Evolutionary conservation across 1,284 basidiomycete genomes (phyloP), one percentile per base, ranked within the genome.

Genomic region (Ustilago trichophora): DNA sequence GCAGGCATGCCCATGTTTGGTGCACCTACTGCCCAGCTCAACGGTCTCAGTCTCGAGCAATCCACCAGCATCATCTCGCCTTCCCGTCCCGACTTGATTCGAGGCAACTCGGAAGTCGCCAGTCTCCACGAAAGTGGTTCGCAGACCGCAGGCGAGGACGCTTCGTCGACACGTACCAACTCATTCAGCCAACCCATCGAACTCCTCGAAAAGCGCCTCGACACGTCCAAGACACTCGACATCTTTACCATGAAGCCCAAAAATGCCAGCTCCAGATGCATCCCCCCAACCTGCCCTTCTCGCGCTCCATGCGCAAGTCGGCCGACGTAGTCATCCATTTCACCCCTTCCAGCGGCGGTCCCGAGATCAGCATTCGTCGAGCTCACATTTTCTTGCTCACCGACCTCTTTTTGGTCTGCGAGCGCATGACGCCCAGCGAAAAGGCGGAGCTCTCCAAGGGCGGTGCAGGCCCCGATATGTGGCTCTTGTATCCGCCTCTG

Each of bases 211-310:
- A 84, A 86, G 27, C 86, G 91, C 25, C 85, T 98, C 36, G 87
- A 89, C 48, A 89, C 92, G 0, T 87, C 90, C 38, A 85, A 87
- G 25, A 92, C 91, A 5, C 83, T 97, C 27, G 95, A 99, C 82
- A 89, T 99, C 40, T 99, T 99, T 81, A 91, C 92, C 1, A 95
- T 99, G 93, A 87, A 88, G 73, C 90, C 91, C 4, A 94, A 94
- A 87, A 71, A 68, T 93, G 96, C 70, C 90, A 90, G 68, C 85
- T 98, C 45, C 94, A 97, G 84, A 94, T 98, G 83, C 85, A 87
- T 33, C 91, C 94, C 1, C 88, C 92, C 2, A 84, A 84, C 15
- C 85, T 98, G 27, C 87, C 90, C 13, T 98, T 91, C 81, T 85
- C 85, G n/a, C 89, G 95, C 46, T 86, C 88, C 77, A 76, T 98